Conservation (phyloP, 2,329 filamentous ascomycete genomes). For the Ustilaginoidea virens region DNA sequence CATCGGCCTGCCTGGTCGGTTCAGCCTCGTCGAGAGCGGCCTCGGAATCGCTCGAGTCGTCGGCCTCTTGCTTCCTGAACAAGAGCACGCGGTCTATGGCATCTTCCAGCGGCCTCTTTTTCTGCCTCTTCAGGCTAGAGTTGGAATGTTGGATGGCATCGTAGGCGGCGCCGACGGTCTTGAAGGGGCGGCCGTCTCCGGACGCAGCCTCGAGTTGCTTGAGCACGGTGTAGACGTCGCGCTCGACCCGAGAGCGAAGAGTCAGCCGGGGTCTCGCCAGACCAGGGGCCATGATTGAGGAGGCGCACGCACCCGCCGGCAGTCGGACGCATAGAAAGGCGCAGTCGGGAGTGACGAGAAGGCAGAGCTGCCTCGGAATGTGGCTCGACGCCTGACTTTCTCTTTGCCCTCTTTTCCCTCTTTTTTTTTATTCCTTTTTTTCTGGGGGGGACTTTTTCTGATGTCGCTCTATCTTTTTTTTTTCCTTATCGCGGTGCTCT, state of each 20-base stretch:
- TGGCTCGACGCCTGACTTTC: too few species aligned
- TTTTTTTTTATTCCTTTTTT: too few species aligned
- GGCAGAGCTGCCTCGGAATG: neutral
- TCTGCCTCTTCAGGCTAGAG: constrained; percentile 68
- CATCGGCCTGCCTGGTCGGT: constrained; percentile 14
- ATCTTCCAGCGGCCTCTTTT: constrained; percentile 69
- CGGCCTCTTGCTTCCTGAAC: constrained; percentile 50
- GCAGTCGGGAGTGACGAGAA: too few species aligned
- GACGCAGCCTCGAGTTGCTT: constrained; percentile 56
- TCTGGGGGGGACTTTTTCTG: too few species aligned
- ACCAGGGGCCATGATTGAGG: neutral
- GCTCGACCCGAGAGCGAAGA: constrained; percentile 32
- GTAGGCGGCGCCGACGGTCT: constrained; percentile 49
- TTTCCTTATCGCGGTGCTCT: too few species aligned
- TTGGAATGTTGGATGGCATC: constrained; percentile 74
- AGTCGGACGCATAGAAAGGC: neutral
- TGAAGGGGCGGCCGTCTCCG: constrained; percentile 30
- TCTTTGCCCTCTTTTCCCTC: neutral
- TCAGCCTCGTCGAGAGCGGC: constrained; percentile 29
- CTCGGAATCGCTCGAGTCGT: constrained; percentile 36
- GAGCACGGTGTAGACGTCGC: constrained; percentile 65
- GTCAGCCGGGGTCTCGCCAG: constrained; percentile 5
- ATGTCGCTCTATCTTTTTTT: too few species aligned
- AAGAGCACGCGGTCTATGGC: constrained; percentile 71
- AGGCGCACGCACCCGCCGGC: neutral